These are phyloP conservation scores for Trichocomaceae sp. DNA, from an alignment of 2,329 filamentous ascomycete species.

Conservation along the genomic window DNA sequence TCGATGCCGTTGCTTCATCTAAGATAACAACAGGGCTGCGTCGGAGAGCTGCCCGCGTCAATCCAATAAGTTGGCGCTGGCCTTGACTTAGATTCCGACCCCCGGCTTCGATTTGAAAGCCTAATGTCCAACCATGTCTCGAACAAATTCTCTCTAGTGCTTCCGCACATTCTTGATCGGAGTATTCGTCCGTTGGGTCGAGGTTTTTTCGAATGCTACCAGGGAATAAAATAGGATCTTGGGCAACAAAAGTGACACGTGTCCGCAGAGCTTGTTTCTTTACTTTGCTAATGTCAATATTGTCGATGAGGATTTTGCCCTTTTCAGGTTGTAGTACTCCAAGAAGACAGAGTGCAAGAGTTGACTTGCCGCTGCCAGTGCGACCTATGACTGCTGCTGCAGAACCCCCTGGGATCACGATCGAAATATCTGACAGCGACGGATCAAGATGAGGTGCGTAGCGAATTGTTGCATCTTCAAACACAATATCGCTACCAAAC, in stretches of 20 bases:
- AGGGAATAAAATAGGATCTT: conserved; percentile 61
- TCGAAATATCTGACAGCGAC: conserved; percentile 60
- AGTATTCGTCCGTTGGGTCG: conserved; percentile 54
- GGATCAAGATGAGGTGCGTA: conserved; percentile 74
- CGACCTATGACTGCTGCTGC: conserved; percentile 74
- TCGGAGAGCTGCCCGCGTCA: conserved; percentile 57
- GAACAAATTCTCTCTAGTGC: conserved; percentile 44
- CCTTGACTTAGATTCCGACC: conserved; percentile 56
- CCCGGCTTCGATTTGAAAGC: conserved; percentile 53
- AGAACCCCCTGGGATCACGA: conserved; percentile 70
- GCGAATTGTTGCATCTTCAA: conserved; percentile 68
- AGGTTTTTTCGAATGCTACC: conserved; percentile 57
- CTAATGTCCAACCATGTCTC: conserved; percentile 51
- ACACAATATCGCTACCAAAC: conserved; percentile 64
- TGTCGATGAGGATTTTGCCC: conserved; percentile 55
- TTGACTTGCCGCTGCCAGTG: conserved; percentile 76
- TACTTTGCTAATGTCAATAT: conserved; percentile 54
- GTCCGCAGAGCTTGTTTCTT: conserved; percentile 54
- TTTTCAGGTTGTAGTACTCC: conserved; percentile 49
- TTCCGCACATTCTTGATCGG: conserved; percentile 47
- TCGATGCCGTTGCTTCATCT: conserved; percentile 60
- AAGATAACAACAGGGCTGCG: conserved; percentile 57
- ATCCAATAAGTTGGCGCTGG: conserved; percentile 58
- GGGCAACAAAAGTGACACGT: conserved; percentile 60
- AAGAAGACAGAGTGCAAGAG: conserved; percentile 58